Conservation (phyloP, 768 basidiomycete species). For the Chalciporus pseudorubinellus region DNA sequence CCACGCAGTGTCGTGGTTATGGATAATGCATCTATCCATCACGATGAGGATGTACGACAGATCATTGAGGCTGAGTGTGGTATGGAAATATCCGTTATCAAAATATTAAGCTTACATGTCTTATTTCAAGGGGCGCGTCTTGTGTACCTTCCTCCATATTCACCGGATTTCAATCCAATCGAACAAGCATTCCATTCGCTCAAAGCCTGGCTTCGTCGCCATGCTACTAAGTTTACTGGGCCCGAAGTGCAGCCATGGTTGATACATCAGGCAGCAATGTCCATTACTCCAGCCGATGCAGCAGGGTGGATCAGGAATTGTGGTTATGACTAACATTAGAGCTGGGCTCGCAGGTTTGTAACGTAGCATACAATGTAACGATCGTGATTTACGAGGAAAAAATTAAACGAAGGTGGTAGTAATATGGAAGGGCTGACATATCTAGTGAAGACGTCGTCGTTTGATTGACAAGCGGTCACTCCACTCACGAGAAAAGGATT, state of each 20-base stretch:
- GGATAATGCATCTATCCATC: conserved; percentile 42
- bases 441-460: no score
- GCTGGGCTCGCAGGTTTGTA: no score
- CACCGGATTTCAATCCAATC: conserved; percentile 37
- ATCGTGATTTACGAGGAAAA: no score
- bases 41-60: conserved; percentile 33
- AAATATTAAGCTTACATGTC: no score
- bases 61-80: conserved; percentile 27
- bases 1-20: conserved; percentile 36
- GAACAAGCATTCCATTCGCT: conserved; percentile 34
- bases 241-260: conserved; percentile 12
- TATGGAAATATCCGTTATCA: no score
- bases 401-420: no score
- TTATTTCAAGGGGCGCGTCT: conserved; percentile 22
- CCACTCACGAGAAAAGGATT: neutral
- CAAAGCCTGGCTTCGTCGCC: conserved; percentile 29
- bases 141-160: conserved; percentile 35
- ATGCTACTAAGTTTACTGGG: conserved; percentile 11
- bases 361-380: no score
- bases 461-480: neutral
- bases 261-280: conserved; percentile 18
- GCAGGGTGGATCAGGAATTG: conserved; percentile 24
- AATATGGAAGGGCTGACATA: no score
- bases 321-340: conserved; percentile 15
- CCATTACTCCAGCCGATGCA: conserved; percentile 18